phyloP scores from a whole-genome alignment of 257 asterid genomes.

The Linderniella brevidens region DNA sequence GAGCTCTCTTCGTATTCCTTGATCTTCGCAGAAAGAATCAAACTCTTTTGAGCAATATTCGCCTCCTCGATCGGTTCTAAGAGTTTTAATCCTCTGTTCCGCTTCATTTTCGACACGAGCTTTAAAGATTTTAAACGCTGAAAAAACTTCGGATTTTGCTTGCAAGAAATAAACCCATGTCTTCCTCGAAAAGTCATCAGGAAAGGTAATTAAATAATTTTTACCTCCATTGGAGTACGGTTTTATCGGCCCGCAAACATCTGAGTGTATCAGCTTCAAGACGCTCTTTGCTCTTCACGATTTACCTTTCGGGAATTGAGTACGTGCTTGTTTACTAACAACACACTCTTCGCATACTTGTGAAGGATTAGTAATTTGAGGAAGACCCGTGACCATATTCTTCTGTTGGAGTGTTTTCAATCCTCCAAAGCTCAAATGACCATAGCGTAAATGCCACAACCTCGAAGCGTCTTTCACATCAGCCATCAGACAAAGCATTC shows the following conservation, averaged over 20 bases:
- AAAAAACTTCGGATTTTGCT: not conserved
- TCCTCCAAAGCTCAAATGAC: slow-evolving; percentile 5
- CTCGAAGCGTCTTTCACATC: not conserved
- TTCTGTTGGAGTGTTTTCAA: not conserved
- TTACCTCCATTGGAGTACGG: not conserved
- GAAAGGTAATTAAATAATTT: not conserved
- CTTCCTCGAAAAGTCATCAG: not conserved
- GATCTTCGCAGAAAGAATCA: not conserved
- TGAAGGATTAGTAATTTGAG: not conserved
- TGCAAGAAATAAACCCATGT: slow-evolving; percentile 5
- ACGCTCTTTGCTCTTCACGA: slow-evolving; percentile 1
- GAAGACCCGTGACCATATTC: slow-evolving; percentile 2
- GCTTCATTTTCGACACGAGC: slow-evolving; percentile 1
- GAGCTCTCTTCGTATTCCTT: not conserved
- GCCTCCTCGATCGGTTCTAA: slow-evolving; percentile 1
- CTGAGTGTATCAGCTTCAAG: slow-evolving; percentile 3
- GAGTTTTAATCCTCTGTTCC: not conserved
- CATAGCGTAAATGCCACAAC: slow-evolving; percentile 4
- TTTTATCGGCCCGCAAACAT: not conserved
- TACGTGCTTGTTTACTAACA: not conserved
- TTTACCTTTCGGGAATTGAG: not conserved
- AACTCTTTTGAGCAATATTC: slow-evolving; percentile 9
- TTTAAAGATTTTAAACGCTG: slow-evolving; percentile 1
- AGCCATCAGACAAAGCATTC: not conserved
- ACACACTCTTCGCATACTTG: not conserved